phyloP scores from a whole-genome alignment of 352 stramenopile species.

The Phytophthora ohioensis region DNA sequence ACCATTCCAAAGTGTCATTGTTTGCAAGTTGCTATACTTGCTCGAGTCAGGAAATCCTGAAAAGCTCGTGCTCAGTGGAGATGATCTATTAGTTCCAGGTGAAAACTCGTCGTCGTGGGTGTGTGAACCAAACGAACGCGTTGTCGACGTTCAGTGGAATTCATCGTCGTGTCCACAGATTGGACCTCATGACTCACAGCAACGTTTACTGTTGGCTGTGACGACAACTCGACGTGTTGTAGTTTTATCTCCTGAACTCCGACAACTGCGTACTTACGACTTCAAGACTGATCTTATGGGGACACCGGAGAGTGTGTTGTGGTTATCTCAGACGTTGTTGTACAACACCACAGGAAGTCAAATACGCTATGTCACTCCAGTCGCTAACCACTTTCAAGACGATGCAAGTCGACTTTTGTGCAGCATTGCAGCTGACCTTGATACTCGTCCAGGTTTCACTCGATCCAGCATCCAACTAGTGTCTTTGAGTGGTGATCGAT shows the following conservation, averaged over 20 bases:
- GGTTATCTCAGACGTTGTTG: constrained; percentile 74
- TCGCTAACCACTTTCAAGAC: constrained; percentile 25
- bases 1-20: constrained; percentile 33
- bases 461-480: constrained; percentile 50
- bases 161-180: constrained; percentile 26
- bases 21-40: constrained; percentile 61
- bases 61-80: constrained; percentile 58
- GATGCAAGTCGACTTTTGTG: constrained; percentile 34
- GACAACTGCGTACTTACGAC: constrained; percentile 50
- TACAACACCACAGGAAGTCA: constrained; percentile 60
- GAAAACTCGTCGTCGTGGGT: constrained; percentile 41
- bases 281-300: constrained; percentile 44
- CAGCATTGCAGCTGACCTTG: constrained; percentile 28
- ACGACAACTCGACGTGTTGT: constrained; percentile 66
- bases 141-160: constrained; percentile 72
- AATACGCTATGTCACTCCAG: constrained; percentile 63
- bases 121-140: constrained; percentile 45
- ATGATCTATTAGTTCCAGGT: constrained; percentile 51
- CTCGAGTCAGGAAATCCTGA: constrained; percentile 27
- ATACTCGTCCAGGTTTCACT: constrained; percentile 20
- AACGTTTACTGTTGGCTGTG: constrained; percentile 50
- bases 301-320: constrained; percentile 62
- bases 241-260: constrained; percentile 54
- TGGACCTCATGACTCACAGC: constrained; percentile 29
- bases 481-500: constrained; percentile 57